Percentiles rank a stretch among this genome's conserved stretches.
Evolutionary conservation across 169 alveolate species (phyloP).

Genomic region (Eimeria mitis): DNA sequence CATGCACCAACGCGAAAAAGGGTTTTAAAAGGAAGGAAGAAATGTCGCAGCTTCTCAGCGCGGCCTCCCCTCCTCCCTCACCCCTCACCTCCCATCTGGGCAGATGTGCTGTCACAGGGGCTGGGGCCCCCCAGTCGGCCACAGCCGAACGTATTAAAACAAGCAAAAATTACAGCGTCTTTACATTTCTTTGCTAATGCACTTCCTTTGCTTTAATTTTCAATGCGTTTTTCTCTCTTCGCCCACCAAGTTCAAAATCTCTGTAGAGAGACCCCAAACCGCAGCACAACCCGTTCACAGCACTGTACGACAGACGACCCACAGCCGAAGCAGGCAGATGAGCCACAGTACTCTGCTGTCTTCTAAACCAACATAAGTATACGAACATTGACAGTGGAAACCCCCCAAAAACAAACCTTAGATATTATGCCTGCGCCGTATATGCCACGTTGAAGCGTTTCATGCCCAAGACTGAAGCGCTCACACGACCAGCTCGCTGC

Average conservation of each 20-base stretch:
- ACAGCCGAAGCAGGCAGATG: neutral
- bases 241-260: neutral
- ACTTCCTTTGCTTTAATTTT: neutral
- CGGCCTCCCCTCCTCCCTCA: neutral
- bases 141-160: neutral
- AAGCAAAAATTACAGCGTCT: neutral
- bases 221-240: neutral
- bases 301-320: neutral
- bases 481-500: neutral
- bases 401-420: neutral
- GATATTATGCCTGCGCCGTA: neutral
- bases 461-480: neutral
- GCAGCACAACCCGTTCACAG: neutral
- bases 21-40: neutral
- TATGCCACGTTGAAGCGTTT: neutral
- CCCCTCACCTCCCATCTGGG: neutral
- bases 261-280: neutral
- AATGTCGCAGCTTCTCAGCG: neutral
- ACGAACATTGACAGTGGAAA: neutral
- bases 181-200: neutral
- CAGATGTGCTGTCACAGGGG: neutral
- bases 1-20: neutral
- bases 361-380: neutral
- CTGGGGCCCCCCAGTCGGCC: constrained; percentile 49
- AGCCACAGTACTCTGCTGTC: neutral